These are phyloP conservation scores for Lasiosphaeria hispida DNA, from an alignment of 495 filamentous ascomycete species.

Conservation along the genomic window DNA sequence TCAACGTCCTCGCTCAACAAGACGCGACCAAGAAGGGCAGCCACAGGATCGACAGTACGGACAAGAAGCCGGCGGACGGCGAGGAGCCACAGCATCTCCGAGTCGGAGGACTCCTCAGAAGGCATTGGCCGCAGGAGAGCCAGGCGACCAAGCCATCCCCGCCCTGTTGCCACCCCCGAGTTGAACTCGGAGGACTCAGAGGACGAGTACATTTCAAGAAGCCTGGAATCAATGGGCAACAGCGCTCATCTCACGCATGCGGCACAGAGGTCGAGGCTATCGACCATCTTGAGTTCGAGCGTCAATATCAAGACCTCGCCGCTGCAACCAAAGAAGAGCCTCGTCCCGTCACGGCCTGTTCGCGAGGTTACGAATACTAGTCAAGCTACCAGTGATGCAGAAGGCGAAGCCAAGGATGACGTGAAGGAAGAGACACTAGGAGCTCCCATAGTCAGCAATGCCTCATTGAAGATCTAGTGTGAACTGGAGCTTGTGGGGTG, in stretches of 20 bases:
- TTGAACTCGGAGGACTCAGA: constrained; percentile 31
- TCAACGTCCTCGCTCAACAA: constrained; percentile 21
- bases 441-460: too few relatives aligned
- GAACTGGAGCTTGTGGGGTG: too few relatives aligned
- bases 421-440: too few relatives aligned
- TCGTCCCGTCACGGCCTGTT: too few relatives aligned
- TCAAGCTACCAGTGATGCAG: too few relatives aligned
- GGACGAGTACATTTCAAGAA: constrained; percentile 21
- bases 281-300: constrained; percentile 35
- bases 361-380: too few relatives aligned
- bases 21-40: constrained; percentile 25
- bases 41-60: constrained; percentile 27
- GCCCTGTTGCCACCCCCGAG: constrained; percentile 18
- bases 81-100: constrained; percentile 1
- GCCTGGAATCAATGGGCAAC: constrained; percentile 19
- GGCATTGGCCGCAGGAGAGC: constrained; percentile 19
- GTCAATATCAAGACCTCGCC: constrained; percentile 11
- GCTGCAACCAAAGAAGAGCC: too few relatives aligned
- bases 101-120: constrained; percentile 35
- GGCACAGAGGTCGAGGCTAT: constrained; percentile 33
- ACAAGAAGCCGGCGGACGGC: constrained; percentile 30
- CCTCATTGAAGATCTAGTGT: too few relatives aligned
- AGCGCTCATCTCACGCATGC: constrained; percentile 18
- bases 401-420: too few relatives aligned
- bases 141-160: constrained; percentile 22